Conservation (phyloP, 257 asterid genomes). For the Misopates orontium region DNA sequence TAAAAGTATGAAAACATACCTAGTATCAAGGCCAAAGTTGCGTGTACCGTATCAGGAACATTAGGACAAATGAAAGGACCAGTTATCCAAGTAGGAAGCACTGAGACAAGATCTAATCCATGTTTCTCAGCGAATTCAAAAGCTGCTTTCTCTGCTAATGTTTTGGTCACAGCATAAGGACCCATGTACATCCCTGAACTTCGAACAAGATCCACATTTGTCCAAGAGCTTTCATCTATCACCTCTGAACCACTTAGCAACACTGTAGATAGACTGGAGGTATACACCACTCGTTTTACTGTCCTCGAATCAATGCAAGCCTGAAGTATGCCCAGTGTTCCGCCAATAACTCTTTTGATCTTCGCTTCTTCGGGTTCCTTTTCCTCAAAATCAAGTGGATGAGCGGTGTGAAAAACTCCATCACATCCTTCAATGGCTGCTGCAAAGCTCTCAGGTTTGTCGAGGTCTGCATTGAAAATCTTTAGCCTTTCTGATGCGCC, state of each 20-base stretch:
- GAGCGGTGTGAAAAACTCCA: conserved; percentile 5
- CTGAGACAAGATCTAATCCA: conserved; percentile 3
- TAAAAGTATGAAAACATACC: not conserved
- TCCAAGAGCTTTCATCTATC: not conserved
- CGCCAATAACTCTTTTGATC: not conserved
- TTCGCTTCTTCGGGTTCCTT: conserved; percentile 9
- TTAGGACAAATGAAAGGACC: conserved; percentile 14
- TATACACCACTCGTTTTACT: not conserved
- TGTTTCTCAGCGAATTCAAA: conserved; percentile 9
- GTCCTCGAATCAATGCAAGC: conserved; percentile 1
- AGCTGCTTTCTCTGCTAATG: not conserved
- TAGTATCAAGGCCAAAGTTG: not conserved
- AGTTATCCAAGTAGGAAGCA: conserved; percentile 10
- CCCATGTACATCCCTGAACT: not conserved
- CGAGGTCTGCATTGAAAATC: conserved; percentile 5
- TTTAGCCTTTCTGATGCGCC: conserved; percentile 11
- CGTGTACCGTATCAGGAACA: not conserved
- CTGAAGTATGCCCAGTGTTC: conserved; percentile 4
- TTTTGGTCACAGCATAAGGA: not conserved
- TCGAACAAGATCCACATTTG: not conserved
- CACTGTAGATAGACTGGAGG: not conserved
- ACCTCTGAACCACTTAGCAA: not conserved
- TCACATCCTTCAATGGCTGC: conserved; percentile 5
- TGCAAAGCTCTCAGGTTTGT: not conserved
- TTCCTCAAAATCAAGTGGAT: conserved; percentile 13